Conservation (phyloP, 495 filamentous ascomycete genomes). For the Daldinia vernicosa region DNA sequence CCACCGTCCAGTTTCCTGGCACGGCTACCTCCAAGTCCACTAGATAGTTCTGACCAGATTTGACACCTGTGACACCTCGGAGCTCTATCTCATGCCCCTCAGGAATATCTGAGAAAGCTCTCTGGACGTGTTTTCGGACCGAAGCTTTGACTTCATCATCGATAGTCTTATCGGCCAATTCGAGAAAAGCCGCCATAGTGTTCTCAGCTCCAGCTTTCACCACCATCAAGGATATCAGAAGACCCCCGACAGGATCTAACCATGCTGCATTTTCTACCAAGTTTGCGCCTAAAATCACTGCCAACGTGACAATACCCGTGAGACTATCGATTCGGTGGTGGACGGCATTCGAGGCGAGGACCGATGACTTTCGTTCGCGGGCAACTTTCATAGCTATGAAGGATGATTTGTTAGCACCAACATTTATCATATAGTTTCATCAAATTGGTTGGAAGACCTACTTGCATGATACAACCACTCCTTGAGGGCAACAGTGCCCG, state of each 20-base stretch:
- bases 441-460: conserved; percentile 58
- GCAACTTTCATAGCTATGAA: conserved; percentile 90
- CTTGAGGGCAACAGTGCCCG: conserved; percentile 87
- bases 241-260: conserved; percentile 94
- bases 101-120: conserved; percentile 61
- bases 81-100: conserved; percentile 63
- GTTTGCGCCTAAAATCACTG: conserved; percentile 89
- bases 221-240: conserved; percentile 91
- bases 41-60: conserved; percentile 93
- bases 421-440: not conserved
- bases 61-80: conserved; percentile 82
- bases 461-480: conserved; percentile 97
- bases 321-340: conserved; percentile 97
- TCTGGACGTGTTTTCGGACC: conserved; percentile 69
- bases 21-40: conserved; percentile 87
- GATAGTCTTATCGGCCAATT: conserved; percentile 88
- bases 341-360: conserved; percentile 95
- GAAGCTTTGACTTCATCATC: conserved; percentile 80
- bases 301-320: conserved; percentile 89
- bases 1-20: conserved; percentile 74
- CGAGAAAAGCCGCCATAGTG: conserved; percentile 79
- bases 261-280: conserved; percentile 82
- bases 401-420: conserved; percentile 24
- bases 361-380: conserved; percentile 90
- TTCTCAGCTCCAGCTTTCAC: conserved; percentile 90